phyloP scores from a whole-genome alignment of 2,329 filamentous ascomycete genomes.

The Tolypocladium nubicola region DNA sequence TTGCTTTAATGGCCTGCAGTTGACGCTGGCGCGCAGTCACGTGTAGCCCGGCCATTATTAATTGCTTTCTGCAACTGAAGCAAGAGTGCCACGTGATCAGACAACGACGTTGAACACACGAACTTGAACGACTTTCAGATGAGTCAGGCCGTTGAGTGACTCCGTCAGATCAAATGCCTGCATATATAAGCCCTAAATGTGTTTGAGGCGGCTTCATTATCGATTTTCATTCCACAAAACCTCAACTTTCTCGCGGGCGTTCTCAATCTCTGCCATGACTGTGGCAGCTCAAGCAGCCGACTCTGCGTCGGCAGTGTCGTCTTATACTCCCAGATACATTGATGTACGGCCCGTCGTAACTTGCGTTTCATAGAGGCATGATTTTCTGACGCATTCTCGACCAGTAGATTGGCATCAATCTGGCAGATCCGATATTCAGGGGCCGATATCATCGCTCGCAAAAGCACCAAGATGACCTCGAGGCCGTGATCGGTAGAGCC shows the following conservation, averaged over 20 bases:
- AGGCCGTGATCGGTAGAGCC: conserved; percentile 69
- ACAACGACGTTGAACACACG: not conserved
- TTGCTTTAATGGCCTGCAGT: not conserved
- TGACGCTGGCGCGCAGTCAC: conserved; percentile 10
- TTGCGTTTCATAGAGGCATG: not conserved
- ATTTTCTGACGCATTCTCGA: conserved; percentile 1
- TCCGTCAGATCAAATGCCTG: not conserved
- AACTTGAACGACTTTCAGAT: not conserved
- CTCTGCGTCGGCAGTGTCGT: conserved; percentile 7
- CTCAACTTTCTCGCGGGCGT: not conserved
- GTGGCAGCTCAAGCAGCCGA: conserved; percentile 16
- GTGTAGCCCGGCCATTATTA: conserved; percentile 8
- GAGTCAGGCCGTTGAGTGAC: not conserved
- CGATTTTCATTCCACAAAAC: not conserved
- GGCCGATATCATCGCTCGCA: conserved; percentile 76
- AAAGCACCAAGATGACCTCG: conserved; percentile 61
- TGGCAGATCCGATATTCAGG: conserved; percentile 83
- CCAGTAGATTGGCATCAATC: conserved; percentile 77
- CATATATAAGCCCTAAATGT: not conserved
- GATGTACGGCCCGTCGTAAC: conserved; percentile 37
- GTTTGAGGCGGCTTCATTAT: not conserved
- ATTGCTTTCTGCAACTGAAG: not conserved
- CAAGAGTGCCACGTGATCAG: not conserved
- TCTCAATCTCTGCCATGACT: conserved; percentile 1
- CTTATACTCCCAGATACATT: conserved; percentile 42